phyloP scores from a whole-genome alignment of 2,329 filamentous ascomycete species.

The Venturia asperata region DNA sequence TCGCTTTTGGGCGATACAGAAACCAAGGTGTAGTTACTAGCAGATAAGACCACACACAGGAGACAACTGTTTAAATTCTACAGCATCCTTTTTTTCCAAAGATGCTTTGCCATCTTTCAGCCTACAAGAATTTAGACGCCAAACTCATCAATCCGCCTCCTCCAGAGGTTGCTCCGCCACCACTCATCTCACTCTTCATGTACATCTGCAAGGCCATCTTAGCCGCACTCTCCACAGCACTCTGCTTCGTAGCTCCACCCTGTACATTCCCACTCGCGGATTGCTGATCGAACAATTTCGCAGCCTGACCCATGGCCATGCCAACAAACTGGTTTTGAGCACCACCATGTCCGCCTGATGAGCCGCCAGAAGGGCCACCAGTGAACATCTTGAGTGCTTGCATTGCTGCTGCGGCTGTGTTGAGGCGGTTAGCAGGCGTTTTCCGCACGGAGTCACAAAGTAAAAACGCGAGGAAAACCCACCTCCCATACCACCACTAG shows the following conservation, averaged over 20 bases:
- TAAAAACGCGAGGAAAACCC: background rate
- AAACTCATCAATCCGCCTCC: constrained; percentile 48
- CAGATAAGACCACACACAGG: no score
- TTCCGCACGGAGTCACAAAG: background rate
- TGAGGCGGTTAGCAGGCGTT: constrained; percentile 31
- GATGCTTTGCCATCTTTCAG: background rate
- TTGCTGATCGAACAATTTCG: constrained; percentile 65
- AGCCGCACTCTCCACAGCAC: constrained; percentile 68
- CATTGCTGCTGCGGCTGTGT: constrained; percentile 62
- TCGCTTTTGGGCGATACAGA: no score
- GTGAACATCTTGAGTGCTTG: constrained; percentile 75
- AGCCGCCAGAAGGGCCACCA: constrained; percentile 32
- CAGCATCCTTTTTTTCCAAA: no score
- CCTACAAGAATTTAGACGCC: constrained; percentile 53
- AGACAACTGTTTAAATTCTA: no score
- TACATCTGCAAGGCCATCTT: constrained; percentile 90
- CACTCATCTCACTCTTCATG: constrained; percentile 61
- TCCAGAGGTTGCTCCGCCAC: constrained; percentile 32
- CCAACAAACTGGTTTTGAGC: constrained; percentile 72
- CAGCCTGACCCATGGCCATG: constrained; percentile 80
- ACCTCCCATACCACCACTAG: constrained; percentile 37
- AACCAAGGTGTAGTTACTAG: no score
- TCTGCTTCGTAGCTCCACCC: constrained; percentile 66
- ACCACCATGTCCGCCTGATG: constrained; percentile 33
- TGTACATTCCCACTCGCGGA: constrained; percentile 48